A percentile compares a stretch with the other conserved stretches of the same genome.
phyloP scores from a whole-genome alignment of 2,329 filamentous ascomycete species.

The Didymella arachidicola region DNA sequence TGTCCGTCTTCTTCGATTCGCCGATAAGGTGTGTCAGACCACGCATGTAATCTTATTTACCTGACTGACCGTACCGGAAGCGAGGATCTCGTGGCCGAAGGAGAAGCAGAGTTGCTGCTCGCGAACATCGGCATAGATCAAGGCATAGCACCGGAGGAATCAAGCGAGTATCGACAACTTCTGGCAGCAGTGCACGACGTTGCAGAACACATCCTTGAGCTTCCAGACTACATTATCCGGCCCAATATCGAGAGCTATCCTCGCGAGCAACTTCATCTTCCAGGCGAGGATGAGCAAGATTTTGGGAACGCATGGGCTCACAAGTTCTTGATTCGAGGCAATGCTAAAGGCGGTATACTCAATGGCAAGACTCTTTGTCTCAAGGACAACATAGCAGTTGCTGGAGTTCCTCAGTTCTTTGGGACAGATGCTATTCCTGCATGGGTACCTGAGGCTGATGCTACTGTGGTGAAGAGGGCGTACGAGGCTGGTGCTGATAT shows the following conservation, averaged over 20 bases:
- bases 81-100: conserved; percentile 34
- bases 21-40: conserved; percentile 29
- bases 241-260: conserved; percentile 56
- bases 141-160: conserved; percentile 49
- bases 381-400: conserved; percentile 65
- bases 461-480: conserved; percentile 61
- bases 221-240: conserved; percentile 58
- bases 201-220: conserved; percentile 54
- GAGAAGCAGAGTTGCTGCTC: conserved; percentile 34
- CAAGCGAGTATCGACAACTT: conserved; percentile 57
- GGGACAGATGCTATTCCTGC: conserved; percentile 58
- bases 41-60: background rate
- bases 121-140: conserved; percentile 34
- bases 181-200: conserved; percentile 62
- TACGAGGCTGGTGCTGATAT: conserved; percentile 62
- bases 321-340: conserved; percentile 56
- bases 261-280: conserved; percentile 55
- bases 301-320: conserved; percentile 62
- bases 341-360: conserved; percentile 24
- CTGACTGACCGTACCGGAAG: conserved; percentile 21
- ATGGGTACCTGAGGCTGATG: conserved; percentile 63
- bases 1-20: conserved; percentile 44
- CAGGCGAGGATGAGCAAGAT: conserved; percentile 39
- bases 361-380: conserved; percentile 58
- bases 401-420: conserved; percentile 62